These are phyloP conservation scores for Fomitopsis schrenkii DNA, from an alignment of 1,284 basidiomycete genomes.

Conservation along the genomic window DNA sequence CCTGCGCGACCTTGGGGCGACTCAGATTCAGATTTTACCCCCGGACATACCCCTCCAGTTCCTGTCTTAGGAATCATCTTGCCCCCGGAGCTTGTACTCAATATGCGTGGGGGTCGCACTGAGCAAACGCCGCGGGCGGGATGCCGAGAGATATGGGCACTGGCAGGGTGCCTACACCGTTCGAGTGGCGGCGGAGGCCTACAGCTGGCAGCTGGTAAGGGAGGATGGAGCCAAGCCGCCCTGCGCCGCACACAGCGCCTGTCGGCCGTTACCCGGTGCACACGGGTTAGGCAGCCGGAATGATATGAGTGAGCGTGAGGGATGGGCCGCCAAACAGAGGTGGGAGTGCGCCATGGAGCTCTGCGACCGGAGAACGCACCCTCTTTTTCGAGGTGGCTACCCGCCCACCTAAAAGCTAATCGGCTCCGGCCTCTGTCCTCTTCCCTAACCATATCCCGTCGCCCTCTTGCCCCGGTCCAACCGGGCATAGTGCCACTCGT, in stretches of 20 bases:
- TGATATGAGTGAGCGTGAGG: background rate
- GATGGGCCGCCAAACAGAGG: background rate
- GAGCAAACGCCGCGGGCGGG: too few relatives aligned
- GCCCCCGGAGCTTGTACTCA: too few relatives aligned
- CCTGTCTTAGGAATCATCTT: too few relatives aligned
- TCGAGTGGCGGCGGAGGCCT: background rate
- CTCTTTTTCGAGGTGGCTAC: constrained; percentile 1
- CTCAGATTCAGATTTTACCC: background rate
- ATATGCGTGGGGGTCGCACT: too few relatives aligned
- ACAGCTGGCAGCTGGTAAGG: background rate
- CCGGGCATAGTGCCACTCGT: background rate
- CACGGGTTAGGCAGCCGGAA: background rate
- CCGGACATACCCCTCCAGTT: too few relatives aligned
- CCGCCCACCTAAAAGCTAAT: constrained; percentile 8
- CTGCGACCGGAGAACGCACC: constrained; percentile 7
- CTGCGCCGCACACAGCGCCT: background rate
- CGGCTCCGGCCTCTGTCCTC: background rate
- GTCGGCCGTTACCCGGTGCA: background rate
- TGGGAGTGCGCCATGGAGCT: constrained; percentile 5
- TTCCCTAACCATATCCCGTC: background rate
- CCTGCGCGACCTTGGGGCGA: background rate
- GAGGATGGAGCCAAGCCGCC: background rate
- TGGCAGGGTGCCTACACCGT: too few relatives aligned
- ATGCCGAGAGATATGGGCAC: too few relatives aligned
- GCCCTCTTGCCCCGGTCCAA: background rate